phyloP scores from a whole-genome alignment of 2,329 filamentous ascomycete genomes.

The Byssoonygena ceratinophila region DNA sequence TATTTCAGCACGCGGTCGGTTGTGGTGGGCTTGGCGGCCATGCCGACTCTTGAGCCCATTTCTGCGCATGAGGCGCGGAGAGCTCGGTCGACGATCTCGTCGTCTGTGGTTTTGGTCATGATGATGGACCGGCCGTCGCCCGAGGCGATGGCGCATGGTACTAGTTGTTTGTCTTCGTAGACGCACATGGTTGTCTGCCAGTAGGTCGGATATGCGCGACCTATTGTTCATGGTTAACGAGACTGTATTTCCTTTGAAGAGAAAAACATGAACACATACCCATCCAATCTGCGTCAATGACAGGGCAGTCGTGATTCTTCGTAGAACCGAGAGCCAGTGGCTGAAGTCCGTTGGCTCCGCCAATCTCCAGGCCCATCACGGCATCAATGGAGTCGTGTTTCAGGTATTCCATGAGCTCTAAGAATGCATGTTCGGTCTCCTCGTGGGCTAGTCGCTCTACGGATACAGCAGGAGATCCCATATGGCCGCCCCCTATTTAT shows the following conservation, averaged over 20 bases:
- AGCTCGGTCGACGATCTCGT: constrained; percentile 36
- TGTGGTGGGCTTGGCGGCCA: constrained; percentile 33
- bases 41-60: constrained; percentile 36
- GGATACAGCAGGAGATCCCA: constrained; percentile 50
- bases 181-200: constrained; percentile 40
- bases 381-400: constrained; percentile 40
- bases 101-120: constrained; percentile 35
- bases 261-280: too few relatives aligned
- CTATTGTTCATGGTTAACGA: constrained; percentile 19
- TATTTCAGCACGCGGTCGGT: constrained; percentile 29
- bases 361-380: constrained; percentile 55
- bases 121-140: constrained; percentile 38
- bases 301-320: constrained; percentile 41
- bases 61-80: constrained; percentile 34
- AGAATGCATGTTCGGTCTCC: constrained; percentile 38
- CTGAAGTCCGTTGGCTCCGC: constrained; percentile 55
- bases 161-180: constrained; percentile 31
- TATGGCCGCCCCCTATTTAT: constrained; percentile 42
- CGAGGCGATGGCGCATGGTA: constrained; percentile 39
- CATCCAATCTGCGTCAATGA: constrained; percentile 40
- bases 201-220: constrained; percentile 38
- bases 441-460: constrained; percentile 51
- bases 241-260: too few relatives aligned
- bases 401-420: constrained; percentile 46
- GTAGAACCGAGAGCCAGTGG: constrained; percentile 48